These are phyloP conservation scores for Skeletonema tropicum DNA, from an alignment of 108 stramenopile genomes.

Conservation along the genomic window DNA sequence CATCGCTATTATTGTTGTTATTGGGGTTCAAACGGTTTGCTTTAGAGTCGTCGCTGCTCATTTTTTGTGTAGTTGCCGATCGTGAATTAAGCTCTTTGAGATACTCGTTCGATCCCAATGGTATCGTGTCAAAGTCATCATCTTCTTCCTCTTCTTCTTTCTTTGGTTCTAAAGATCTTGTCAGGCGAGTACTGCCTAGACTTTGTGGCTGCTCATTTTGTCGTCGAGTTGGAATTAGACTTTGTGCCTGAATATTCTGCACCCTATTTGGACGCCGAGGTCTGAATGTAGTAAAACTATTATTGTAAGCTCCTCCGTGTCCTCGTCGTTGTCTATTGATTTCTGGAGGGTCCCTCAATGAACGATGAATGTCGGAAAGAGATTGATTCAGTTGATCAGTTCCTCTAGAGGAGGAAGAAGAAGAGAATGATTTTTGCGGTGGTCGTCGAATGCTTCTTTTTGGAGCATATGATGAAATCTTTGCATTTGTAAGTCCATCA, in stretches of 20 bases:
- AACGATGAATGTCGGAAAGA: not conserved
- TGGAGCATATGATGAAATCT: not conserved
- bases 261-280: not conserved
- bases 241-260: not conserved
- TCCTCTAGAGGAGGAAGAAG: not conserved
- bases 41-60: not conserved
- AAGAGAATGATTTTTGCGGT: not conserved
- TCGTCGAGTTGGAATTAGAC: not conserved
- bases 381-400: not conserved
- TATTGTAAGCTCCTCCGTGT: not conserved
- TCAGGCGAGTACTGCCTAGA: not conserved
- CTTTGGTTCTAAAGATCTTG: not conserved
- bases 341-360: not conserved
- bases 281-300: not conserved
- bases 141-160: not conserved
- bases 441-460: not conserved
- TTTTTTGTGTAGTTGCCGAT: not conserved
- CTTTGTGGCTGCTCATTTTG: not conserved
- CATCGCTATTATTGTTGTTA: not conserved
- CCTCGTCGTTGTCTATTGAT: not conserved
- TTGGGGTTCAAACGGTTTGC: not conserved
- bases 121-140: conserved; percentile 1
- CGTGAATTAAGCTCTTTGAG: not conserved
- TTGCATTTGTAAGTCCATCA: not conserved
- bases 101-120: not conserved